Evolutionary conservation across 768 basidiomycete species (phyloP).

Genomic region (Tephrocybe sp.): DNA sequence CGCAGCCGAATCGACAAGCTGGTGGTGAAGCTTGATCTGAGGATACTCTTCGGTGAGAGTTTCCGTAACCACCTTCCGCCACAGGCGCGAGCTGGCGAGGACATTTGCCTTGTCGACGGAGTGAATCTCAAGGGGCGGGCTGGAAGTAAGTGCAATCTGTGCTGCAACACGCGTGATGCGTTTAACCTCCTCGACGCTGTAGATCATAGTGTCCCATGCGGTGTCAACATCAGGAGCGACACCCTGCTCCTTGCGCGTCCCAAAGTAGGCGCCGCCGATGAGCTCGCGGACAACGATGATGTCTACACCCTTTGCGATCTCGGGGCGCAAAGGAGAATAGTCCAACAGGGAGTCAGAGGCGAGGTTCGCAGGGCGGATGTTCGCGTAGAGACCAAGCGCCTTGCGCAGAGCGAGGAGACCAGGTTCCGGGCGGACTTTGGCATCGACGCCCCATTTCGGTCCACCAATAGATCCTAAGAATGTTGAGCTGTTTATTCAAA

Average conservation of each 20-base stretch:
- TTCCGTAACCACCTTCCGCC: constrained; percentile 92
- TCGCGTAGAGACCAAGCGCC: constrained; percentile 92
- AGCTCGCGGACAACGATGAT: constrained; percentile 96
- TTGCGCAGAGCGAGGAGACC: constrained; percentile 90
- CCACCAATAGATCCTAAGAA: constrained; percentile 89
- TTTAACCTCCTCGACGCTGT: constrained; percentile 88
- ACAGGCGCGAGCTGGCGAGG: constrained; percentile 89
- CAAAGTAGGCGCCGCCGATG: constrained; percentile 96
- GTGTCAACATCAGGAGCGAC: constrained; percentile 59
- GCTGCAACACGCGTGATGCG: constrained; percentile 96
- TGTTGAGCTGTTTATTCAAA: constrained; percentile 1
- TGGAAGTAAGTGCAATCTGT: constrained; percentile 78
- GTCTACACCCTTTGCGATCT: constrained; percentile 80
- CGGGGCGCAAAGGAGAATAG: constrained; percentile 86
- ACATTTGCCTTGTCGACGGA: constrained; percentile 99
- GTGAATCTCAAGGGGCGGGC: constrained; percentile 87
- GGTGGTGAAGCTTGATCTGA: constrained; percentile 83
- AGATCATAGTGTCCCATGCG: constrained; percentile 93
- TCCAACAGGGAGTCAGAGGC: constrained; percentile 87
- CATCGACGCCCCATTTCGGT: constrained; percentile 96
- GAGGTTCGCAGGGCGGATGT: constrained; percentile 96
- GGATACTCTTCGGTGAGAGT: constrained; percentile 85
- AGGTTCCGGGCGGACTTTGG: constrained; percentile 87
- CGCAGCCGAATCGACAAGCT: constrained; percentile 92
- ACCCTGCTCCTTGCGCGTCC: constrained; percentile 85